Base-by-base conservation (phyloP, 2,329 filamentous ascomycete genomes). In the Blastomyces silverae region DNA sequence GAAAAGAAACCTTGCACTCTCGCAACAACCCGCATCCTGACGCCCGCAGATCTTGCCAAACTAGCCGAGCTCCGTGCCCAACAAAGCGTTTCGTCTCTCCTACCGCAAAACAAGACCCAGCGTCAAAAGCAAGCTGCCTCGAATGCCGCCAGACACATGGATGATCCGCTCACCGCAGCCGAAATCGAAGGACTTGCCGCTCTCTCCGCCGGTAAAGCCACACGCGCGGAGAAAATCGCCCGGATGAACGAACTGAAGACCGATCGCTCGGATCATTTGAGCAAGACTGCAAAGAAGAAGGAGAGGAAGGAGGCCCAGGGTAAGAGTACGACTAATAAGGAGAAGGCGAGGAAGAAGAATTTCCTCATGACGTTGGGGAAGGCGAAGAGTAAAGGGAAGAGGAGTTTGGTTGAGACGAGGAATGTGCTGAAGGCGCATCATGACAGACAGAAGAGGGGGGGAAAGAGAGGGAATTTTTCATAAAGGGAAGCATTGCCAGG, bases 351-450 rank as follows among this genome's bases (percentile, higher is more conserved):
- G 70, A 91, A 91, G 84, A 99, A 99, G 89, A 99, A 99, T 78
- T 96, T 99, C 79, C 76, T 99, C 72, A 99, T 99, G 94, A 97
- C 93, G 50, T 79, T 99, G 66, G 91, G 93, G 66, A 97, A 99
- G 82, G 94, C 94, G 13, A 95, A 94, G 83, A 85, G 84, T 70
- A 99, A 97, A 83, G 89, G 94, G 73, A 97, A 97, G 87, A 85
- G 92, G 73, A 96, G 91, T 84, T 80, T 99, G 77, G 86, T 90
- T 15, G 89, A 97, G 79, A 92, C 91, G 68, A 86, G 85, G 73
- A 91, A 89, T 79, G 86, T 92, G 46, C 78, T 97, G 69, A 88
- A 85, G 75, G 89, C 87, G 2, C 93, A 97, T 77, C 84, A 93
- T 37, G 87, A 92, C 65, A 84, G 92, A 75, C 87, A 87, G 74